These are phyloP conservation scores for Kazachstania bromeliacearum DNA, from an alignment of 805 yeast genomes.

Conservation along the genomic window DNA sequence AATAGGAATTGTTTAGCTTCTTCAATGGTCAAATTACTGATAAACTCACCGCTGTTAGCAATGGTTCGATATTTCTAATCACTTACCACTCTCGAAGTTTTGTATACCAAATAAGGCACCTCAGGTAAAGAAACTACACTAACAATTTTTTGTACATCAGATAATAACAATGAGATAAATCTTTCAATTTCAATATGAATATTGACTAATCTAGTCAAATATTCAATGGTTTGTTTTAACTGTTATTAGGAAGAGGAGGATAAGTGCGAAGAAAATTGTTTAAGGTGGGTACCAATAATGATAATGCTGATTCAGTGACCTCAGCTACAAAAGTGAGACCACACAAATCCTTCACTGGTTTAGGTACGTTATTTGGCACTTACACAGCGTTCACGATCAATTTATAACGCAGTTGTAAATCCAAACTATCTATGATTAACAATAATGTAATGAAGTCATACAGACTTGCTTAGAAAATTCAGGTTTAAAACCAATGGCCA, in stretches of 20 bases:
- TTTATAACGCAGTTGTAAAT: conserved; percentile 77
- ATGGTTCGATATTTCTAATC: conserved; percentile 63
- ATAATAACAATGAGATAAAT: conserved; percentile 76
- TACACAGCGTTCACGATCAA: conserved; percentile 80
- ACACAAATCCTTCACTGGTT: conserved; percentile 78
- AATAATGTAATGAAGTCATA: conserved; percentile 57
- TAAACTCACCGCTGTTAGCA: conserved; percentile 44
- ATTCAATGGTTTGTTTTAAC: conserved; percentile 92
- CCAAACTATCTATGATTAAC: conserved; percentile 82
- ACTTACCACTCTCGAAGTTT: conserved; percentile 72
- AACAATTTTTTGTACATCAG: conserved; percentile 85
- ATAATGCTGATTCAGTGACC: conserved; percentile 91
- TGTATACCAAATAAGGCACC: conserved; percentile 85
- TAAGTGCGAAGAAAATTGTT: conserved; percentile 79
- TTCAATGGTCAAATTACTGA: conserved; percentile 58
- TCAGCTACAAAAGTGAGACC: conserved; percentile 97
- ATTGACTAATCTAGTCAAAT: conserved; percentile 89
- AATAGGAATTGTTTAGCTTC: conserved; percentile 41
- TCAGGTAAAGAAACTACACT: conserved; percentile 91
- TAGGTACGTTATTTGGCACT: conserved; percentile 80
- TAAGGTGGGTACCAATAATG: conserved; percentile 84
- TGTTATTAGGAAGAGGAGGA: conserved; percentile 87
- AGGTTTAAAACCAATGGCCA: conserved; percentile 92
- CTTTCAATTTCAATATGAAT: conserved; percentile 85
- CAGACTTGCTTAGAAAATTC: conserved; percentile 84